These are phyloP conservation scores for Fremontodendron californicum DNA, from an alignment of 345 rosid genomes.

Conservation along the genomic window DNA sequence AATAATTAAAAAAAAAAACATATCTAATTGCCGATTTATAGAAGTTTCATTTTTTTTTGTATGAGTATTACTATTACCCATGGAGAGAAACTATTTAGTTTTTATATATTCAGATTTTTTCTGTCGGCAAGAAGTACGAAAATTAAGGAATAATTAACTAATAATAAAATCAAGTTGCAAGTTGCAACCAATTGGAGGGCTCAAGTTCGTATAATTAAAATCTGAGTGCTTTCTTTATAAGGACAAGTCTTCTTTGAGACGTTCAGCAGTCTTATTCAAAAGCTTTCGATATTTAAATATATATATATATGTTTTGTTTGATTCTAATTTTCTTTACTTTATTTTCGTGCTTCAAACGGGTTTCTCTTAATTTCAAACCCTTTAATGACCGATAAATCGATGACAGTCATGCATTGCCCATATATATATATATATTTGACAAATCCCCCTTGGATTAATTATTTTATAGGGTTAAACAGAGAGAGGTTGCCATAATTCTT, in stretches of 20 bases:
- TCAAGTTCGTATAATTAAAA: neutral
- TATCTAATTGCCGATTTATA: no score
- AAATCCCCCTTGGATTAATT: neutral
- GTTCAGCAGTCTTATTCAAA: neutral
- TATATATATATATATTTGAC: conserved; percentile 1
- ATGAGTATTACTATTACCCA: no score
- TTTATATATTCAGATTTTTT: no score
- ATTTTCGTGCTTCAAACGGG: neutral
- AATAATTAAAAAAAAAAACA: no score
- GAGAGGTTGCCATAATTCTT: conserved; percentile 13
- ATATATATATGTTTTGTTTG: no score
- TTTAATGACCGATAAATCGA: conserved; percentile 15
- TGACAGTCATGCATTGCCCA: neutral
- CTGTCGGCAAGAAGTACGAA: no score
- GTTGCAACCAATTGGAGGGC: no score
- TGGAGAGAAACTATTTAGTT: no score
- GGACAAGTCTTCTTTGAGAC: neutral
- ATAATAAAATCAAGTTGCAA: no score
- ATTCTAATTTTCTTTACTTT: neutral
- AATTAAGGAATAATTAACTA: no score
- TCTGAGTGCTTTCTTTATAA: neutral
- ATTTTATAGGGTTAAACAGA: neutral
- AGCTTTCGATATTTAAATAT: neutral
- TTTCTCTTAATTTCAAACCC: conserved; percentile 28
- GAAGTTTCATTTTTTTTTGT: no score